Base-by-base conservation (phyloP, 805 yeast species). In the Saccharomycodes ludwigii region DNA sequence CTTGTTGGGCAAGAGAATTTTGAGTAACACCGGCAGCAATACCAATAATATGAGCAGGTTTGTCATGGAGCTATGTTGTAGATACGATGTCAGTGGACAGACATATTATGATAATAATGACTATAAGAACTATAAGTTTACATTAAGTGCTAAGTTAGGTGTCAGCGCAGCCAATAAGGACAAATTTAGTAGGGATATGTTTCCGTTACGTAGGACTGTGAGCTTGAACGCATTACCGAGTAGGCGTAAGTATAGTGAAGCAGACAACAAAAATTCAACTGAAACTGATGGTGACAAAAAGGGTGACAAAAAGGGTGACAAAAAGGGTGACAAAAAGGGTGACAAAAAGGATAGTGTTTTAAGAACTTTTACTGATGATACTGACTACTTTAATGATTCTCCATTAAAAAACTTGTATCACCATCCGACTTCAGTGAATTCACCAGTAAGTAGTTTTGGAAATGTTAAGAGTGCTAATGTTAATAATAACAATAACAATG, bases 51-150 rank as follows among this genome's bases (percentile, higher is more conserved):
- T 21, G 13, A 21, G 12, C 11, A n/a, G 11, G 24, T 24, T 18
- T 17, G 27, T 29, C 14, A 5, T 34, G 17, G 48, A 50, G 13
- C 31, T 55, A 21, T 52, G 59, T 34, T 52, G 54, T 29, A 37
- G 50, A 8, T 55, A 55, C 34, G 50, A 54, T 37, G 59, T 53
- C 4, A 47, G 44, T 33, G 42, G 44, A 21, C 54, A 52, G 32
- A 52, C 55, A 3, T 54, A 44, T 30, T 55, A 51, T 35, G 60
- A 55, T 35, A 55, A 55, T 29, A 55, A 55, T 31, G 46, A 52
- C 29, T 49, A 50, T 30, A 42, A 50, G n/a, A 55, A 55, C 35
- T 55, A 50, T 34, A 45, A 41, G 19, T 34, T 53, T 15, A 33
- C 40, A 11, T 28, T 44, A 21, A 36, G 32, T 11, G 46, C 43